Conservation (phyloP, 768 basidiomycete genomes). For the Agrocybe chaxingu region DNA sequence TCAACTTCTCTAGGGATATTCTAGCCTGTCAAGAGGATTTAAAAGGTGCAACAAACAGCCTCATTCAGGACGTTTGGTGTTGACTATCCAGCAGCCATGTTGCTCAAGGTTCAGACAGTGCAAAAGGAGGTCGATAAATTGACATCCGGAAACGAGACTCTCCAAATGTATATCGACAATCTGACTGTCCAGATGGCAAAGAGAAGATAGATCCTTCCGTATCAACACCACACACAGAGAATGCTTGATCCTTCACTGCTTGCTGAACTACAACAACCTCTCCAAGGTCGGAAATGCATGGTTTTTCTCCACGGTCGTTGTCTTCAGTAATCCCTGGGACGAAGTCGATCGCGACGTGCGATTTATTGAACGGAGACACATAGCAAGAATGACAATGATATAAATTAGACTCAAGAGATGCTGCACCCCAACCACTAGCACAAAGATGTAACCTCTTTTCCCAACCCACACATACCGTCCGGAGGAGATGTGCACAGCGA, state of each 20-base stretch:
- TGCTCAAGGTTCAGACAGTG: constrained; percentile 62
- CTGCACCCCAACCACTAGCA: not conserved
- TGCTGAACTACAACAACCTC: too few species aligned
- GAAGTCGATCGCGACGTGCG: too few species aligned
- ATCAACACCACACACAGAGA: not conserved
- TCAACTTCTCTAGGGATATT: constrained; percentile 55
- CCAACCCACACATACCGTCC: not conserved
- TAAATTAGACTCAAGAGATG: not conserved
- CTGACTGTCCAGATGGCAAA: constrained; percentile 85
- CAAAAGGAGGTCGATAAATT: constrained; percentile 83
- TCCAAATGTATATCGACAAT: constrained; percentile 90
- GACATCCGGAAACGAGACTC: constrained; percentile 71
- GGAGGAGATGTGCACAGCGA: not conserved
- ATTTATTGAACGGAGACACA: too few species aligned
- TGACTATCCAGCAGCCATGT: constrained; percentile 44
- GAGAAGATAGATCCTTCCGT: constrained; percentile 41
- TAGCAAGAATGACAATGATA: not conserved
- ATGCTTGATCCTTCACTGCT: too few species aligned
- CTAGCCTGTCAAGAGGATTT: constrained; percentile 73
- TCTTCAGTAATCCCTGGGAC: too few species aligned
- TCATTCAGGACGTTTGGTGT: too few species aligned
- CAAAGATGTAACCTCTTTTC: not conserved
- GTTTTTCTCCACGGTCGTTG: too few species aligned
- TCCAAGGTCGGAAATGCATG: too few species aligned
- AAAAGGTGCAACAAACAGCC: constrained; percentile 46